Conservation (phyloP, 169 alveolate species). For the Plasmodium chabaudi region DNA sequence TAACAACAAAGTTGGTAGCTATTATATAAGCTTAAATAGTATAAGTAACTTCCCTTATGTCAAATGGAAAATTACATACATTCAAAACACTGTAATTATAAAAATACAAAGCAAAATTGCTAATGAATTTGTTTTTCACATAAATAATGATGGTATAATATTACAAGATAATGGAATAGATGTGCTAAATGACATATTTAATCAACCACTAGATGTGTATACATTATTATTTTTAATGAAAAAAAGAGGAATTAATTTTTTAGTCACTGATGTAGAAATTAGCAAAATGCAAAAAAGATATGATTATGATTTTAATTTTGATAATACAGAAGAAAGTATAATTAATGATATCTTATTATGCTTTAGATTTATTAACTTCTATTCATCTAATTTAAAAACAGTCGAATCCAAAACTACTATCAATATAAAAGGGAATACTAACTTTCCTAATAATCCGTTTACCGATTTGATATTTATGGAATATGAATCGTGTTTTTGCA, state of each 20-base stretch:
- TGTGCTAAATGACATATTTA: slow-evolving; percentile 46
- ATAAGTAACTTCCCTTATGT: slow-evolving; percentile 30
- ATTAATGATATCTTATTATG: slow-evolving; percentile 66
- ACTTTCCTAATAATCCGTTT: background rate
- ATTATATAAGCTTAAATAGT: slow-evolving; percentile 45
- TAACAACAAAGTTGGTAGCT: slow-evolving; percentile 39
- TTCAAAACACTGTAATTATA: slow-evolving; percentile 28
- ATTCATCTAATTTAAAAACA: slow-evolving; percentile 13
- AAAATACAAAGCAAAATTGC: slow-evolving; percentile 28
- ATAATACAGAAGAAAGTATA: slow-evolving; percentile 39
- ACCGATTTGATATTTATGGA: slow-evolving; percentile 30
- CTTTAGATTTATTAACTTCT: slow-evolving; percentile 41
- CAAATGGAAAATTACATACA: slow-evolving; percentile 51
- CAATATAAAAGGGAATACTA: slow-evolving; percentile 1
- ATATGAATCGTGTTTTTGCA: slow-evolving; percentile 38
- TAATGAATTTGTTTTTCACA: slow-evolving; percentile 49
- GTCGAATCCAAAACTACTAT: slow-evolving; percentile 13
- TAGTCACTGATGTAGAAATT: slow-evolving; percentile 44
- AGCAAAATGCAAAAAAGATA: slow-evolving; percentile 15
- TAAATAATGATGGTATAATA: slow-evolving; percentile 44
- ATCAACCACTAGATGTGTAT: slow-evolving; percentile 29
- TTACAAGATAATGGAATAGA: slow-evolving; percentile 48
- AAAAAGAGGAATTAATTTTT: slow-evolving; percentile 66
- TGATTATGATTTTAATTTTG: slow-evolving; percentile 16
- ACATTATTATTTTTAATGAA: slow-evolving; percentile 59